phyloP scores from a whole-genome alignment of 495 filamentous ascomycete genomes.

The Lasiosphaeria miniovina region DNA sequence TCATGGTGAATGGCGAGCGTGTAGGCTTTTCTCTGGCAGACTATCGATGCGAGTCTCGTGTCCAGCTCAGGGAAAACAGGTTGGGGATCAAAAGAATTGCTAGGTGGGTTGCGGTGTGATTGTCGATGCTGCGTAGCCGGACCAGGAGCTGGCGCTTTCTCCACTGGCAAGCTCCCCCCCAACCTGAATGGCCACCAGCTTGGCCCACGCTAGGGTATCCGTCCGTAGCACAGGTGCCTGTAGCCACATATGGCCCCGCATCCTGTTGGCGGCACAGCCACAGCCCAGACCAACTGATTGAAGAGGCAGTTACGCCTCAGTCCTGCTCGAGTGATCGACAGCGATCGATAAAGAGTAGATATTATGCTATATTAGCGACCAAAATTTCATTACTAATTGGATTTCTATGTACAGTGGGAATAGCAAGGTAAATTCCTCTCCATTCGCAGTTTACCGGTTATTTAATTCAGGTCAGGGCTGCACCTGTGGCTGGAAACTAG shows the following conservation, averaged over 20 bases:
- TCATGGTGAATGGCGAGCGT: slow-evolving; percentile 44
- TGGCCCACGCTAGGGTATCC: background rate
- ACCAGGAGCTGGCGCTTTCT: slow-evolving; percentile 22
- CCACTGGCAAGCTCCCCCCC: slow-evolving; percentile 25
- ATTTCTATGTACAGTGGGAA: too few species aligned
- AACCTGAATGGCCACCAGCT: background rate
- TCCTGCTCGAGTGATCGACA: background rate
- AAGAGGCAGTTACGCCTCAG: slow-evolving; percentile 1
- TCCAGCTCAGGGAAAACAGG: slow-evolving; percentile 16
- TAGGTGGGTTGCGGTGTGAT: slow-evolving; percentile 12
- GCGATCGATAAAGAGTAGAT: too few species aligned
- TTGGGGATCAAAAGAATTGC: slow-evolving; percentile 5
- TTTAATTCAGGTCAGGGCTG: too few species aligned
- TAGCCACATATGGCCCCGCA: slow-evolving; percentile 13
- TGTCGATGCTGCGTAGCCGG: slow-evolving; percentile 15
- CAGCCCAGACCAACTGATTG: slow-evolving; percentile 17
- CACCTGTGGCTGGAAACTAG: too few species aligned
- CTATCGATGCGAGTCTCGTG: slow-evolving; percentile 17
- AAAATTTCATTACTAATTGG: too few species aligned
- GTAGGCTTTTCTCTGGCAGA: slow-evolving; percentile 1
- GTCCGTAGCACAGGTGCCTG: slow-evolving; percentile 8
- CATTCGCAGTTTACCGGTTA: too few species aligned
- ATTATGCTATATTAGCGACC: too few species aligned
- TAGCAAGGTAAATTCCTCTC: too few species aligned
- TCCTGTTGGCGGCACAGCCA: slow-evolving; percentile 21